A percentile compares a stretch with the other conserved stretches of the same genome.
Conservation (phyloP, 192 early-diverging fungal species). For the Spinellus fusiger region DNA sequence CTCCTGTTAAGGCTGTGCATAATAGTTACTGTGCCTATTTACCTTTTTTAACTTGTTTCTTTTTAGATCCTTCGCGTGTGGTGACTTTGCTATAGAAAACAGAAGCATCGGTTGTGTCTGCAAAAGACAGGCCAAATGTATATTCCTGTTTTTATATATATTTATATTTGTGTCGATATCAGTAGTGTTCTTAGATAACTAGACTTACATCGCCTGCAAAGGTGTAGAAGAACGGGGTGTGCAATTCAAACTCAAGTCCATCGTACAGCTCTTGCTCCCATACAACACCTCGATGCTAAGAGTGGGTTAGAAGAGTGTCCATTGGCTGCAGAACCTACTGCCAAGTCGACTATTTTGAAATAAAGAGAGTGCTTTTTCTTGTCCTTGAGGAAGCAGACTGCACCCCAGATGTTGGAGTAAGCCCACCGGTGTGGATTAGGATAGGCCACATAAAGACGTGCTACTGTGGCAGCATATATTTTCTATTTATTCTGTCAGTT, state of each 20-base stretch:
- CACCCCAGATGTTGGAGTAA: constrained; percentile 69
- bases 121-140: constrained; percentile 66
- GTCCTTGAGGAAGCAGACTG: constrained; percentile 61
- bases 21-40: not conserved
- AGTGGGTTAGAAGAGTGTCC: no score
- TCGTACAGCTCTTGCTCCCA: constrained; percentile 83
- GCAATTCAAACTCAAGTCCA: constrained; percentile 57
- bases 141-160: constrained; percentile 36
- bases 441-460: constrained; percentile 71
- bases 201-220: constrained; percentile 60
- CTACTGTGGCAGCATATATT: constrained; percentile 74
- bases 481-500: constrained; percentile 58
- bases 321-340: constrained; percentile 25
- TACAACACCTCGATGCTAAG: constrained; percentile 52
- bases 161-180: not conserved
- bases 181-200: not conserved
- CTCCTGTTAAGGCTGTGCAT: not conserved
- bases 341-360: constrained; percentile 61
- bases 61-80: constrained; percentile 34
- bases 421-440: constrained; percentile 63
- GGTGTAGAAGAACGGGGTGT: constrained; percentile 63
- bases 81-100: constrained; percentile 60
- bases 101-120: constrained; percentile 58
- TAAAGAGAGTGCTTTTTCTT: constrained; percentile 59
- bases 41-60: not conserved